Percentiles rank a stretch among this genome's conserved stretches.
These are phyloP conservation scores for Podospora didyma DNA, from an alignment of 495 filamentous ascomycete species.

Conservation along the genomic window DNA sequence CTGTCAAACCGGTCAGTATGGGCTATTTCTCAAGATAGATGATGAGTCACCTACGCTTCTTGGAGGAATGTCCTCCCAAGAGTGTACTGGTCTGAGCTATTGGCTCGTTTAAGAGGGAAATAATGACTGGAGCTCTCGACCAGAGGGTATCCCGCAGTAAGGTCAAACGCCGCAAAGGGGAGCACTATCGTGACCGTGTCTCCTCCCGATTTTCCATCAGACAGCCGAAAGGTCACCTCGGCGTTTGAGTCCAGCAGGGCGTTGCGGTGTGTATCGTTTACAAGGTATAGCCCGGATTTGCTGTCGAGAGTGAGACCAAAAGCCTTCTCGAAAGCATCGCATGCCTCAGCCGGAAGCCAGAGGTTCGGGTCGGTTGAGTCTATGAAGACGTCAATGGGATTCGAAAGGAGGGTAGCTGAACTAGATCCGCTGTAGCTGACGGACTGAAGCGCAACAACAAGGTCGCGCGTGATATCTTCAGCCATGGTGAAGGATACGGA, in stretches of 20 bases:
- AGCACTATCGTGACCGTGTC: slow-evolving; percentile 44
- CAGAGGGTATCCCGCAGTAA: slow-evolving; percentile 38
- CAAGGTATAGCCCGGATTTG: slow-evolving; percentile 42
- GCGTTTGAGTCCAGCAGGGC: slow-evolving; percentile 43
- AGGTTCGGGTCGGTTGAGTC: slow-evolving; percentile 53
- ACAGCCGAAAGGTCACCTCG: slow-evolving; percentile 50
- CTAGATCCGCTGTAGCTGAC: slow-evolving; percentile 38
- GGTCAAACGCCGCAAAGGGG: slow-evolving; percentile 52
- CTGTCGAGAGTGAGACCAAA: slow-evolving; percentile 49
- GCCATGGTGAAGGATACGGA: slow-evolving; percentile 46
- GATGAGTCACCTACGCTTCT: slow-evolving; percentile 36
- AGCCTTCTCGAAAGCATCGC: slow-evolving; percentile 48
- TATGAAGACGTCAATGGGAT: slow-evolving; percentile 40
- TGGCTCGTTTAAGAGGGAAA: slow-evolving; percentile 50
- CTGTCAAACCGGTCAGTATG: slow-evolving; percentile 9
- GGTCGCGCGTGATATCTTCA: slow-evolving; percentile 43
- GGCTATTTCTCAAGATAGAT: not conserved
- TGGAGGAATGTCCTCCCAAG: slow-evolving; percentile 55
- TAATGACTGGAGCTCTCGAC: slow-evolving; percentile 37
- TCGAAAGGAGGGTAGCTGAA: slow-evolving; percentile 27
- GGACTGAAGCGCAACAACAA: slow-evolving; percentile 45
- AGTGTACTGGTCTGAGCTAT: slow-evolving; percentile 49
- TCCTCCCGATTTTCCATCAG: slow-evolving; percentile 33
- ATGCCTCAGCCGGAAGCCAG: slow-evolving; percentile 52
- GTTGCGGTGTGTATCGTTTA: slow-evolving; percentile 42